A percentile compares a stretch with the other conserved stretches of the same genome.
phyloP scores from a whole-genome alignment of 2,329 filamentous ascomycete genomes.

The Aspergillus cejpii region DNA sequence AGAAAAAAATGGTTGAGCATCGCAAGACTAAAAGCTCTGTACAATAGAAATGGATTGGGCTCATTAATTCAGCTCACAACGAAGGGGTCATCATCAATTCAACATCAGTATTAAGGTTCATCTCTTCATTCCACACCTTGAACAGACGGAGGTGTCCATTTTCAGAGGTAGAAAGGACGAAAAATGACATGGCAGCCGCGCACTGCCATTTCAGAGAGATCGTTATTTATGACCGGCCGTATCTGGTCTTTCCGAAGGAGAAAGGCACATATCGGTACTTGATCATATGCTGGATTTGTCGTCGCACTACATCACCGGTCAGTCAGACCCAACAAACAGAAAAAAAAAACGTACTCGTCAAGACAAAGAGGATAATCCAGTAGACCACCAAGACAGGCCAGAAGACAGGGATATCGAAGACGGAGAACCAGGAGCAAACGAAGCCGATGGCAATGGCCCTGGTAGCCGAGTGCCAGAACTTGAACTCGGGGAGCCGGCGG shows the following conservation, averaged over 20 bases:
- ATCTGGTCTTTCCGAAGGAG: constrained; percentile 80
- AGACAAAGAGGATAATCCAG: constrained; percentile 91
- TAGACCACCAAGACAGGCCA: constrained; percentile 98
- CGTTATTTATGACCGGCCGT: constrained; percentile 42
- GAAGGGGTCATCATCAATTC: constrained; percentile 10
- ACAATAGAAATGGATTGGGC: constrained; percentile 4
- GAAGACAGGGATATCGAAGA: constrained; percentile 97
- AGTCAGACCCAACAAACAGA: background rate
- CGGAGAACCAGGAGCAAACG: constrained; percentile 80
- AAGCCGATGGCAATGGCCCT: constrained; percentile 78
- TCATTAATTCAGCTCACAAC: constrained; percentile 6
- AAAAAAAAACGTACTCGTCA: constrained; percentile 78
- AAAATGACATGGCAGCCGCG: background rate
- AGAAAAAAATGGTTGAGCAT: constrained; percentile 2
- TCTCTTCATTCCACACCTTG: background rate
- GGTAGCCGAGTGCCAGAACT: constrained; percentile 98
- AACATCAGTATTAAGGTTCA: background rate
- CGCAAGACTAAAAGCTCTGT: constrained; percentile 5
- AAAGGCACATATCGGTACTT: constrained; percentile 98
- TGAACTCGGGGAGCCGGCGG: constrained; percentile 92
- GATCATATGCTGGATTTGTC: constrained; percentile 99
- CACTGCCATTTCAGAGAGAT: background rate
- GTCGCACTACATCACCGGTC: constrained; percentile 63
- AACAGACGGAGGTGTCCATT: background rate
- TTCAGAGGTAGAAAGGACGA: background rate